Conservation (phyloP, 106 monocot genomes). For the Amphibolis antarctica region DNA sequence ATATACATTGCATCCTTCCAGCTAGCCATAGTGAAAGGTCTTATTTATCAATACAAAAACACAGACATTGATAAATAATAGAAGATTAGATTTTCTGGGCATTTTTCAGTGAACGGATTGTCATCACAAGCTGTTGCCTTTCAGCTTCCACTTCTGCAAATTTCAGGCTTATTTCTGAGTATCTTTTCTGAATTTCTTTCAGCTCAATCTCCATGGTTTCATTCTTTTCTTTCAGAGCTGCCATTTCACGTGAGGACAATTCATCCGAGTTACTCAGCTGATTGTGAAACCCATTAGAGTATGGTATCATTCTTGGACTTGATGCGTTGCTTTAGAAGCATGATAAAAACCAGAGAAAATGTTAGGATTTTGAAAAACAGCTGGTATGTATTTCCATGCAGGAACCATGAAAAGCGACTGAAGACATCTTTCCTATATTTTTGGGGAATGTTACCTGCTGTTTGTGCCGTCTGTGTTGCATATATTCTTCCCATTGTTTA, state of each 20-base stretch:
- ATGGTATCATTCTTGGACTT: conserved; percentile 7
- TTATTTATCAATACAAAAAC: no score
- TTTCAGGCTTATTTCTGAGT: conserved; percentile 84
- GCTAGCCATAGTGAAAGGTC: no score
- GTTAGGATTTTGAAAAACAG: no score
- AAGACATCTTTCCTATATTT: neutral
- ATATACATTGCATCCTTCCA: no score
- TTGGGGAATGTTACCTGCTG: conserved; percentile 17
- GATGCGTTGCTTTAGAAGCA: conserved; percentile 22
- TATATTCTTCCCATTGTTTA: conserved; percentile 7
- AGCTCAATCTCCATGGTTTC: conserved; percentile 66
- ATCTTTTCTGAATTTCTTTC: conserved; percentile 90
- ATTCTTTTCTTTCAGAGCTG: conserved; percentile 41
- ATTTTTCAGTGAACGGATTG: conserved; percentile 71
- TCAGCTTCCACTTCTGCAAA: conserved; percentile 98
- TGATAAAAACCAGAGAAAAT: no score
- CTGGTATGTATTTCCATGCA: no score
- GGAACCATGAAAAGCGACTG: no score
- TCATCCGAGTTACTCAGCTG: neutral
- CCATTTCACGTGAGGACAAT: conserved; percentile 33
- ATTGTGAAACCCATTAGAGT: conserved; percentile 4
- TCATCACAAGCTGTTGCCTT: conserved; percentile 94
- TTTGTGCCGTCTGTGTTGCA: conserved; percentile 1
- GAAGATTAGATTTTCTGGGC: conserved; percentile 38
- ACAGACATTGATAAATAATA: neutral